Evolutionary conservation across 2,329 filamentous ascomycete species (phyloP).

Genomic region (Alternaria arbusti): DNA sequence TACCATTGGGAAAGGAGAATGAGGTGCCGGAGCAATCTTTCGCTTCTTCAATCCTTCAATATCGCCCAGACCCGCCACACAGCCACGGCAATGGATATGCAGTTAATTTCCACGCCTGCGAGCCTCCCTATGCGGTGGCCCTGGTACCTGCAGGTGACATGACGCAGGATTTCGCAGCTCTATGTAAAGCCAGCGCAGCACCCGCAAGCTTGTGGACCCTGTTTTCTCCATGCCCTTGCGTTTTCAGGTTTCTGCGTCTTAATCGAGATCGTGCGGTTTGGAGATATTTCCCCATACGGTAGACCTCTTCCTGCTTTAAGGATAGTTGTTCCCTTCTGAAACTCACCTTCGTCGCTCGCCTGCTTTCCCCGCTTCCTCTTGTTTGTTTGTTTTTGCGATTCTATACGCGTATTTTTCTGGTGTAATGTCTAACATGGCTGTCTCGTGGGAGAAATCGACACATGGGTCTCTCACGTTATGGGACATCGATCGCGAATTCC

Average conservation of each 20-base stretch:
- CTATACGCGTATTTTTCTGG: slow-evolving; percentile 3
- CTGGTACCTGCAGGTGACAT: slow-evolving; percentile 22
- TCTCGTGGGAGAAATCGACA: slow-evolving; percentile 36
- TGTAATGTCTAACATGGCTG: slow-evolving; percentile 22
- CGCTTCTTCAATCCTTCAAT: slow-evolving; percentile 7
- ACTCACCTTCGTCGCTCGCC: not conserved
- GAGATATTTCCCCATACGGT: slow-evolving; percentile 8
- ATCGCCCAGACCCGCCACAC: slow-evolving; percentile 18
- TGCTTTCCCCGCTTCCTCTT: slow-evolving; percentile 1
- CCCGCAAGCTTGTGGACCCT: slow-evolving; percentile 13
- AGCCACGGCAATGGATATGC: slow-evolving; percentile 9
- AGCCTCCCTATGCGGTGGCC: slow-evolving; percentile 14
- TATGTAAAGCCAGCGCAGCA: slow-evolving; percentile 26
- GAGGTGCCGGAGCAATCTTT: not conserved
- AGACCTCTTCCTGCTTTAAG: slow-evolving; percentile 10
- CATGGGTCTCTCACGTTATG: slow-evolving; percentile 41
- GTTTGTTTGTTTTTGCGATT: slow-evolving; percentile 2
- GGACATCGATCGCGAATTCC: slow-evolving; percentile 47
- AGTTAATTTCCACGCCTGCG: slow-evolving; percentile 19
- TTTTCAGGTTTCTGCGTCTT: slow-evolving; percentile 15
- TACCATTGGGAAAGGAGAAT: not conserved
- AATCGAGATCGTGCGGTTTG: slow-evolving; percentile 12
- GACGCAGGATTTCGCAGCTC: slow-evolving; percentile 7
- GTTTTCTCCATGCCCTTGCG: slow-evolving; percentile 5
- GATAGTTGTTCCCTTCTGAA: slow-evolving; percentile 10